phyloP scores from a whole-genome alignment of 768 basidiomycete species.

The Tulasnella sp. region DNA sequence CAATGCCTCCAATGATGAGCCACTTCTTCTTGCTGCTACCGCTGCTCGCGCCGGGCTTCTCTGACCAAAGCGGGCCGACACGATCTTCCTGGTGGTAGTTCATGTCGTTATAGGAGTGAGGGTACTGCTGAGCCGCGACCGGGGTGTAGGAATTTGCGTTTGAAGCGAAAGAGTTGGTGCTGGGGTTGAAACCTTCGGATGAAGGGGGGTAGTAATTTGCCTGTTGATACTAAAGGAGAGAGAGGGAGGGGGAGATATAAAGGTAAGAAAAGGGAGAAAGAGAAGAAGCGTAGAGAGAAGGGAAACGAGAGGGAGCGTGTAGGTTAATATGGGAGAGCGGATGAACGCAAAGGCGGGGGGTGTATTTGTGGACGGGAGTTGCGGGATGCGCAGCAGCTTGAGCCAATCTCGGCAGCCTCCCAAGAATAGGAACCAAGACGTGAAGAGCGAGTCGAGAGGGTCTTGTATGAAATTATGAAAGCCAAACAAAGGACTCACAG shows the following conservation, averaged over 20 bases:
- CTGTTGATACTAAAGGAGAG: conserved; percentile 8
- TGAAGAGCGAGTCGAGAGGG: not conserved
- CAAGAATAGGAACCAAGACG: not conserved
- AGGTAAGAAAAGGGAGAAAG: not conserved
- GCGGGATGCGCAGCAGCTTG: not conserved
- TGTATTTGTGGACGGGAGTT: not conserved
- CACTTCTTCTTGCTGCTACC: conserved; percentile 20
- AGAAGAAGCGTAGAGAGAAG: not conserved
- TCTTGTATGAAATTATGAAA: not conserved
- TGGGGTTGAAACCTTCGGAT: not conserved
- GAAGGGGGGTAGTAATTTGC: conserved; percentile 16
- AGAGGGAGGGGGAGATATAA: too few species aligned
- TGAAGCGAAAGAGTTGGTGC: not conserved
- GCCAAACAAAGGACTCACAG: not conserved
- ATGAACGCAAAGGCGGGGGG: not conserved
- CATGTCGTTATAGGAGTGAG: not conserved
- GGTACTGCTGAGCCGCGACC: not conserved
- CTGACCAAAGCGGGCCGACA: conserved; percentile 15
- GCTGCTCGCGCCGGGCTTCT: not conserved
- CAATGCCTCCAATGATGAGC: conserved; percentile 31
- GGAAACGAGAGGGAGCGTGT: not conserved
- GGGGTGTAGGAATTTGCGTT: conserved; percentile 13
- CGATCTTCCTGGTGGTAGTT: not conserved
- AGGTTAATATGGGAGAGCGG: not conserved
- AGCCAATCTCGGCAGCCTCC: not conserved